phyloP scores from a whole-genome alignment of 169 alveolate species.

The Plasmodium knowlesi region DNA sequence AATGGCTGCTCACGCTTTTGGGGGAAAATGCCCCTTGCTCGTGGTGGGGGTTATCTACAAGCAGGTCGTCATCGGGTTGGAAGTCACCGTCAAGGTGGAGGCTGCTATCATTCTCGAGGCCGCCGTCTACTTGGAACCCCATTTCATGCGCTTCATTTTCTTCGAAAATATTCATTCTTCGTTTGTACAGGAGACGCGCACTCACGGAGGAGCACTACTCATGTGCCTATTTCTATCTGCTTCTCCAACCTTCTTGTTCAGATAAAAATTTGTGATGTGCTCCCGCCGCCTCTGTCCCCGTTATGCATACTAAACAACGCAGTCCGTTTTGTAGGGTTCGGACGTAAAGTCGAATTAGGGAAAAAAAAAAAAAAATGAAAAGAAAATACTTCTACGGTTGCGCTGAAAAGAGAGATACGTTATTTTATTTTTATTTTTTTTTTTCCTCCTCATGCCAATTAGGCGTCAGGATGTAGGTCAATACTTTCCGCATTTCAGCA shows the following conservation, averaged over 20 bases:
- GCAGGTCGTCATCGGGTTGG: background rate
- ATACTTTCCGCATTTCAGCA: background rate
- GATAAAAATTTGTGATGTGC: background rate
- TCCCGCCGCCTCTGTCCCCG: background rate
- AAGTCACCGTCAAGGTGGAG: background rate
- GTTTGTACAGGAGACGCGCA: background rate
- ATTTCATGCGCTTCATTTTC: conserved; percentile 30
- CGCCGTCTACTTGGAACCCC: background rate
- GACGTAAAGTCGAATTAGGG: background rate
- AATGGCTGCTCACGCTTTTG: background rate
- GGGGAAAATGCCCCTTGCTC: background rate
- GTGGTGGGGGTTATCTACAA: background rate
- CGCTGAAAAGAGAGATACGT: background rate
- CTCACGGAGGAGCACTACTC: background rate
- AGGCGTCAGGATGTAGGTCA: background rate
- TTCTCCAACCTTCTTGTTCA: background rate
- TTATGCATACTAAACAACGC: background rate
- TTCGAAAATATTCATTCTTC: conserved; percentile 38
- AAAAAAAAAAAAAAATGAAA: background rate
- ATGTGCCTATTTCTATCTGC: background rate
- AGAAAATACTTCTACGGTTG: background rate
- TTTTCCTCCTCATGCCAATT: background rate
- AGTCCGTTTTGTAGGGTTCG: background rate
- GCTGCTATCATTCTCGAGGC: too few species aligned
- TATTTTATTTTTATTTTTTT: background rate